A percentile compares a stretch with the other conserved stretches of the same genome.
These are phyloP conservation scores for Rubia occidens DNA, from an alignment of 305 asterid species.

Conservation along the genomic window DNA sequence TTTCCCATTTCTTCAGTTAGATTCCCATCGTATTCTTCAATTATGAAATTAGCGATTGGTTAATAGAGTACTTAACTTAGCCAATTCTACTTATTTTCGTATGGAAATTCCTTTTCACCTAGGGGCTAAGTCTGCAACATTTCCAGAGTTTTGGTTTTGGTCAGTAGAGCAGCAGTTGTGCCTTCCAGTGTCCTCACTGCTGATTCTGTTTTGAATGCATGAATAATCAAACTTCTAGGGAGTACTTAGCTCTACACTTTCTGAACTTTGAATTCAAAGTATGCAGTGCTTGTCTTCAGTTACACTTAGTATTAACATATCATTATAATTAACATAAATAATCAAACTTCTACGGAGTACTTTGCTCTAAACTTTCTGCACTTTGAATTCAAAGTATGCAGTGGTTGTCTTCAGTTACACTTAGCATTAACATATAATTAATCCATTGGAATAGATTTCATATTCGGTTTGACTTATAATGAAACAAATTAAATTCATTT, in stretches of 20 bases:
- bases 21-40: background rate
- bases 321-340: constrained; percentile 1
- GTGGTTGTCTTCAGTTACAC: background rate
- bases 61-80: background rate
- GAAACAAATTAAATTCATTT: background rate
- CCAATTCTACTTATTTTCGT: background rate
- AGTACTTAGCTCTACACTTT: background rate
- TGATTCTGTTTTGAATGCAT: background rate
- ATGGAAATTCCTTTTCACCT: background rate
- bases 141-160: background rate
- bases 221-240: background rate
- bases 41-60: background rate
- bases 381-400: background rate
- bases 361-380: background rate
- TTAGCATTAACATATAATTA: no score
- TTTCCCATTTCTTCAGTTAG: background rate
- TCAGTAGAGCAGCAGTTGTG: background rate
- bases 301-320: background rate
- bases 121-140: background rate
- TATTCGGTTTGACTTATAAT: background rate
- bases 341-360: background rate
- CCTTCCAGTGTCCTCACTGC: background rate
- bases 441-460: background rate
- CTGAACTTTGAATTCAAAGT: background rate
- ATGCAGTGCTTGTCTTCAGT: background rate